A percentile compares a stretch with the other conserved stretches of the same genome.
Evolutionary conservation across 345 rosid genomes (phyloP).

Genomic region (Gossypioides kirkii): DNA sequence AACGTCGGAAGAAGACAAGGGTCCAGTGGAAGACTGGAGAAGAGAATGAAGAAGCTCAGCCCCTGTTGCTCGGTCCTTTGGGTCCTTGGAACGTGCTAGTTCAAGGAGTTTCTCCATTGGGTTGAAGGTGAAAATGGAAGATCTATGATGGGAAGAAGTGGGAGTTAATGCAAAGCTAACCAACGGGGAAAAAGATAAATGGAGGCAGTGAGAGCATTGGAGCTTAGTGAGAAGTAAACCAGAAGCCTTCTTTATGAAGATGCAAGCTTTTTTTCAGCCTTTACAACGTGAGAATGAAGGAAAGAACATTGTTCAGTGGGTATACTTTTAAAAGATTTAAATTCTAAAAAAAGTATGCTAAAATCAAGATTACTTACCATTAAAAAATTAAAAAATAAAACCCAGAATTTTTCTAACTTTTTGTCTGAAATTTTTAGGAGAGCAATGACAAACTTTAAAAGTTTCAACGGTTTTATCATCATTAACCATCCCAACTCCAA

Average conservation of each 20-base stretch:
- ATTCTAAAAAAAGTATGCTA: too few species aligned
- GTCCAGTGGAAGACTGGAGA: slow-evolving; percentile 43
- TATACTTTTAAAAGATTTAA: too few species aligned
- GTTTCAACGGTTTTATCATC: too few species aligned
- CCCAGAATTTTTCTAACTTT: too few species aligned
- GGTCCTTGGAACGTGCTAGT: slow-evolving; percentile 87
- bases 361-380: too few species aligned
- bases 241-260: neutral
- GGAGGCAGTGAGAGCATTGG: neutral
- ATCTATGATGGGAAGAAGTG: neutral
- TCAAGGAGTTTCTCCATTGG: slow-evolving; percentile 90
- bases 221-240: neutral
- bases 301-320: neutral
- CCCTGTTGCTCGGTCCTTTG: slow-evolving; percentile 91
- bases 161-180: neutral
- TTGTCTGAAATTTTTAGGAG: too few species aligned
- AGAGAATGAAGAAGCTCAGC: slow-evolving; percentile 50
- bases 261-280: slow-evolving; percentile 7
- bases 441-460: too few species aligned
- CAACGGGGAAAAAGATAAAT: neutral
- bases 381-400: too few species aligned
- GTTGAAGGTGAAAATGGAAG: neutral
- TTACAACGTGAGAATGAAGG: slow-evolving; percentile 1
- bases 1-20: slow-evolving; percentile 65
- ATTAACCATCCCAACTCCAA: too few species aligned